A percentile compares a stretch with the other conserved stretches of the same genome.
Conservation (phyloP, 2,329 filamentous ascomycete genomes). For the Clonostachys chloroleuca region DNA sequence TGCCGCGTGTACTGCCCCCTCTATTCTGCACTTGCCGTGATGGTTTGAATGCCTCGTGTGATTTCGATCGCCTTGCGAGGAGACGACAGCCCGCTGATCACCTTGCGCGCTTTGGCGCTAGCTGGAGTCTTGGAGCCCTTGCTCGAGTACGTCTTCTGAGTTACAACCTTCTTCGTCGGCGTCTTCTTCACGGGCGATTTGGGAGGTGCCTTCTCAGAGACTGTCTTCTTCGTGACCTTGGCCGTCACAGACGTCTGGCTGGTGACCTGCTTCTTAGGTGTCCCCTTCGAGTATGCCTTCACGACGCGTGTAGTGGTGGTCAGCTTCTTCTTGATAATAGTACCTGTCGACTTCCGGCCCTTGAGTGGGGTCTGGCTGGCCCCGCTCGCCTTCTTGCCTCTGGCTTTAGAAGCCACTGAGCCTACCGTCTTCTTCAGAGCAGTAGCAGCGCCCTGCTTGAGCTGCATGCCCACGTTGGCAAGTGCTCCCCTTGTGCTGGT, state of each 20-base stretch:
- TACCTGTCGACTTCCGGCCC: background rate
- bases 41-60: background rate
- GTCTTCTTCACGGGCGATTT: constrained; percentile 1
- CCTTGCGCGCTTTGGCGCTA: too few species aligned
- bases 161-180: background rate
- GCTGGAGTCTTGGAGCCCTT: too few species aligned
- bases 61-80: background rate
- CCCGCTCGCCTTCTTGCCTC: constrained; percentile 19
- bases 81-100: background rate
- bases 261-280: constrained; percentile 7
- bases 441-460: constrained; percentile 27
- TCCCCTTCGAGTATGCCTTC: constrained; percentile 15
- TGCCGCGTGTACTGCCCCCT: too few species aligned
- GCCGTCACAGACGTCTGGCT: background rate
- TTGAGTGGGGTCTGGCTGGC: constrained; percentile 5
- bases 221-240: constrained; percentile 1
- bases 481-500: constrained; percentile 26
- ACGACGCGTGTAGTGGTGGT: constrained; percentile 12
- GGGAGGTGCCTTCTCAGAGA: background rate
- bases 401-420: constrained; percentile 14
- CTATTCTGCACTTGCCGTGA: too few species aligned
- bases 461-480: constrained; percentile 25
- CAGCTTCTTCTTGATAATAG: constrained; percentile 5
- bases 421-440: constrained; percentile 21
- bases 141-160: background rate